Base-by-base conservation (phyloP, 352 stramenopile genomes). In the Phytopythium litorale region DNA sequence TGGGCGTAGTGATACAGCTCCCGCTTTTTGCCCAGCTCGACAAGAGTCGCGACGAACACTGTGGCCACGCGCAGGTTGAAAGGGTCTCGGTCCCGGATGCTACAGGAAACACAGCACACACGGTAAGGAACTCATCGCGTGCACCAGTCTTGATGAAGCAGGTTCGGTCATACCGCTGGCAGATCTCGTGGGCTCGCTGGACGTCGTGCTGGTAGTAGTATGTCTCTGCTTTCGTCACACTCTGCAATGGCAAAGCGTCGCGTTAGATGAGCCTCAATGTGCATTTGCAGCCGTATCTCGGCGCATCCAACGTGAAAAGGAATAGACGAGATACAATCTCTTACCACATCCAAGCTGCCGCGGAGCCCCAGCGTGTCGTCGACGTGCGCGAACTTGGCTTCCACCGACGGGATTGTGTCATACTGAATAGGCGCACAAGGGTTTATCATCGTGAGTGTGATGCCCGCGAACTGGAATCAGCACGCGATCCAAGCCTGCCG, bases 1-100 rank as follows among this genome's bases (percentile, higher is more conserved):
- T 99, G 97, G 1, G 96, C 96, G 42, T 98, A 93, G 58, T 98
- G 89, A 60, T 98, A 99, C 30, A 99, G 73, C 40, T 98, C 83
- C 37, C 91, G 88, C 66, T 98, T 98, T 53, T 96, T 93, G 38
- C 85, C 81, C 2, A 98, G 79, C 55, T 97, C 91, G 2, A 98
- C 84, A 3, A 98, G 65, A 0, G 91, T 97, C 8, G 91, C 87
- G 8, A 98, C 88, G 42, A 88, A 94, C 3, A 97, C 79, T 6
- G 88, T 72, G 45, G 94, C 81, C 35, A 93, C 76, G 32, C 87
- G 81, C 40, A 80, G 85, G 67, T 95, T 91, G 66, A 81, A 96
- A 8, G 89, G 89, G 67, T 96, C 88, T 37, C 64, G 61, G 16
- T 85, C 75, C 18, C 81, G 80, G 49, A 97, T 68, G 54, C 87